phyloP scores from a whole-genome alignment of 169 alveolate species.

The Plasmodium gallinaceum region DNA sequence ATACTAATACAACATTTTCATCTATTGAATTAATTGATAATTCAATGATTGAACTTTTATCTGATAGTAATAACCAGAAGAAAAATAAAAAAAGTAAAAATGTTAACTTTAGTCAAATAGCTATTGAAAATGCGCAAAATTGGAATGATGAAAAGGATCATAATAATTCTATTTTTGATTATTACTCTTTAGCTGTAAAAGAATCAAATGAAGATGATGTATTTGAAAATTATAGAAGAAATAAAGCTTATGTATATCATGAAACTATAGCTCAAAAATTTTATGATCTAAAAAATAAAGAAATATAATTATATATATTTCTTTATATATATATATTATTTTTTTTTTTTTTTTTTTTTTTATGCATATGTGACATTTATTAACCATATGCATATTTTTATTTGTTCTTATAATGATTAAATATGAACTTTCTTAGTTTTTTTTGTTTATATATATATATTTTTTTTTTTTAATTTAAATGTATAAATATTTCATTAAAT shows the following conservation, averaged over 20 bases:
- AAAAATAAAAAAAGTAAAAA: conserved; percentile 67
- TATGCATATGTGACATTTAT: too few species aligned
- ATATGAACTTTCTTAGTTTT: too few species aligned
- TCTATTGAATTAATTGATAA: conserved; percentile 59
- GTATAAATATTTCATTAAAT: too few species aligned
- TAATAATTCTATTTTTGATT: conserved; percentile 11
- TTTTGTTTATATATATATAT: too few species aligned
- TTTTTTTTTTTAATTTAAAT: too few species aligned
- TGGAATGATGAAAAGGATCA: conserved; percentile 45
- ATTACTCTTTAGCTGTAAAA: conserved; percentile 13
- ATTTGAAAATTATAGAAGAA: conserved; percentile 71
- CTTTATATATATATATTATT: too few species aligned
- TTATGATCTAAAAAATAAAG: conserved; percentile 48
- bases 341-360: too few species aligned
- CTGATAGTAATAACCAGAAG: conserved; percentile 57
- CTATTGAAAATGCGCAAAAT: conserved; percentile 74
- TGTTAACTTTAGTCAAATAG: conserved; percentile 66
- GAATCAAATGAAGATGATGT: conserved; percentile 42
- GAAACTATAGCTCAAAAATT: conserved; percentile 70
- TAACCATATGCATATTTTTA: too few species aligned
- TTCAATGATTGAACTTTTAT: conserved; percentile 54
- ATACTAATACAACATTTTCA: conserved; percentile 69
- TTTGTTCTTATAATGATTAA: too few species aligned
- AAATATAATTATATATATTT: not conserved
- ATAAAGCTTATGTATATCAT: conserved; percentile 66